Evolutionary conservation across 371 early-diverging fungal genomes (phyloP), one percentile per base, ranked within the genome.

Genomic region (Apophysomyces trapeziformis): DNA sequence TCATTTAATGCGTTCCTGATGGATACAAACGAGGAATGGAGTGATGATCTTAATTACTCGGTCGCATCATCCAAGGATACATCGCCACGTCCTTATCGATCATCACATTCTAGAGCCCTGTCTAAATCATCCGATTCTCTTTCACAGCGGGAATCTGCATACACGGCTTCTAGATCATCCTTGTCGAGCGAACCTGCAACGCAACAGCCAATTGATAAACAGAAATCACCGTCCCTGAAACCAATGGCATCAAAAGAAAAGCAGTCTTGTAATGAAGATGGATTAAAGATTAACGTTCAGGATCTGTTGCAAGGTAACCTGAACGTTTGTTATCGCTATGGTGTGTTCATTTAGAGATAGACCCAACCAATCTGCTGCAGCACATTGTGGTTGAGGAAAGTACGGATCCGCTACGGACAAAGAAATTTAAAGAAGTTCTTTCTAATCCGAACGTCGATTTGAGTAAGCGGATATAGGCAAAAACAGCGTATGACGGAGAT

Each of bases 391-490:
- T 60, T 13, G 59, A 75, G 58, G 69, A 67, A 9, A 61, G 67
- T n/a, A 61, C 59, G n/a, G 83, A 79, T 50, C 68, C 72, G 21
- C 16, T 63, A 6, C 65, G 71, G 44, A 72, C 69, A 9, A 72
- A 77, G 56, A 92, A 93, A 65, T 93, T 95, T 70, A 85, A 86
- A 60, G 83, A 88, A 36, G 72, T 93, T 16, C 73, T 95, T n/a
- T 85, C 89, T 4, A 75, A 74, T 58, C 83, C 89, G 0, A 91
- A 90, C 62, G 86, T 94, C 2, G 95, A 95, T 75, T 71, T 94
- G 62, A 90, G 91, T 87, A 73, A 62, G 73, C 41, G 12, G 32
- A 12, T 18, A 37, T 21, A 16, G 37, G 14, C 18, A 14, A 50
- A 5, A 16, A 26, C n/a, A 37, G n/a, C 1, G 18, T 5, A 6